Evolutionary conservation across 176 grass and related monocot genomes (phyloP), one percentile per base, ranked within the genome.

Genomic region (Juncus effusus): DNA sequence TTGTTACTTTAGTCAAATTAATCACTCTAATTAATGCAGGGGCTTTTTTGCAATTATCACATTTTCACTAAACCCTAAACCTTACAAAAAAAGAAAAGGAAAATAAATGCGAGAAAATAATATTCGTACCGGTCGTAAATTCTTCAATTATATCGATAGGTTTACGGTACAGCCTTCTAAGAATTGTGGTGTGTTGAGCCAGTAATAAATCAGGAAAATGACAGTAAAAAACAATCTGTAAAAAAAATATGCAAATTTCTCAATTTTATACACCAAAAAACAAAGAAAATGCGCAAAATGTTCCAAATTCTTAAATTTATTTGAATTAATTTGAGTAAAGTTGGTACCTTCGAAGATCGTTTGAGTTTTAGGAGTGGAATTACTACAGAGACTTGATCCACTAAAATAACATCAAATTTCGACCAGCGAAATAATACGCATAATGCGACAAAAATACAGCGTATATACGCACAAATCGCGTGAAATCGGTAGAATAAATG

Each of bases 121-220:
- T 12, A 16, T 74, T 36, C 47, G 41, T 67, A 99, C 94, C 94
- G 40, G 94, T 99, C 75, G 94, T 99, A 13, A 40, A 57, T 77
- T 99, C 94, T 67, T 99, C 87, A 47, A 90, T 86, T 72, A 85
- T 87, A 78, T 99, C 88, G 50, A 99, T 93, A 70, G 94, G 94
- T 44, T 79, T 84, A 52, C 88, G 85, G 41, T 99, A 99, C 38
- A 89, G 77, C 80, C 76, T 93, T 36, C 80, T 67, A 82, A 99
- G 80, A 38, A 82, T 64, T 61, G 94, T 90, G 53, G 83, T 93
- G 84, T 85, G 88, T 90, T 83, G 88, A 0, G 94, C 85, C 70
- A 99, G 85, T 70, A 99, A 87, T 16, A 93, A 7, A 78, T 93
- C 94, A 61, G 94, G 94, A 60, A 99, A 99, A 77, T 99, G 94